These are phyloP conservation scores for Exophiala mesophila DNA, from an alignment of 2,329 filamentous ascomycete species.

Conservation along the genomic window DNA sequence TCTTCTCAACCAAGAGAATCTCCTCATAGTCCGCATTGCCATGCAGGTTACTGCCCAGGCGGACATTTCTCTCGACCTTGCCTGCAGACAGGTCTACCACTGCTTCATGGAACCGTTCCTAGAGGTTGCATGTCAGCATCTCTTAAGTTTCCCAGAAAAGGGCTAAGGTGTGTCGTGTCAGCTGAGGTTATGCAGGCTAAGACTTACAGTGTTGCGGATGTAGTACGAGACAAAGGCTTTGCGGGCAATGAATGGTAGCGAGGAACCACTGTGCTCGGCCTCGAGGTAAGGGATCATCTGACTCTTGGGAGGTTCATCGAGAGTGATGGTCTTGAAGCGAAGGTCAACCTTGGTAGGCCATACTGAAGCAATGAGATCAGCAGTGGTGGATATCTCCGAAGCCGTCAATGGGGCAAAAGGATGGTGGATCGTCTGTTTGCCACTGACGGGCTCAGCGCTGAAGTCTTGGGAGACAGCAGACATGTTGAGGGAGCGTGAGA, in stretches of 20 bases:
- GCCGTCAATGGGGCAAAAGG: constrained; percentile 29
- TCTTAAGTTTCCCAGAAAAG: constrained; percentile 30
- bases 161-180: neutral
- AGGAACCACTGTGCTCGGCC: constrained; percentile 53
- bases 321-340: constrained; percentile 61
- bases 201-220: constrained; percentile 49
- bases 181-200: no score
- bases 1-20: constrained; percentile 53
- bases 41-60: constrained; percentile 49
- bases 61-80: constrained; percentile 47
- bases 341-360: constrained; percentile 31
- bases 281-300: constrained; percentile 57
- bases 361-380: constrained; percentile 25
- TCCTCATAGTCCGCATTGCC: constrained; percentile 57
- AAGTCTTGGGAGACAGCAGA: constrained; percentile 20
- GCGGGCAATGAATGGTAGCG: constrained; percentile 46
- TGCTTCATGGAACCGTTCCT: constrained; percentile 55
- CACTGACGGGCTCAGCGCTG: constrained; percentile 11
- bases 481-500: constrained; percentile 12
- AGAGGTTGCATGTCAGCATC: constrained; percentile 37
- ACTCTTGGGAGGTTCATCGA: constrained; percentile 60
- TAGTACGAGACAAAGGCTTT: constrained; percentile 51
- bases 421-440: constrained; percentile 24
- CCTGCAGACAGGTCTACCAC: constrained; percentile 48
- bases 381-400: constrained; percentile 28